phyloP scores from a whole-genome alignment of 139 green algal genomes.

The Chlamydomonas incerta region DNA sequence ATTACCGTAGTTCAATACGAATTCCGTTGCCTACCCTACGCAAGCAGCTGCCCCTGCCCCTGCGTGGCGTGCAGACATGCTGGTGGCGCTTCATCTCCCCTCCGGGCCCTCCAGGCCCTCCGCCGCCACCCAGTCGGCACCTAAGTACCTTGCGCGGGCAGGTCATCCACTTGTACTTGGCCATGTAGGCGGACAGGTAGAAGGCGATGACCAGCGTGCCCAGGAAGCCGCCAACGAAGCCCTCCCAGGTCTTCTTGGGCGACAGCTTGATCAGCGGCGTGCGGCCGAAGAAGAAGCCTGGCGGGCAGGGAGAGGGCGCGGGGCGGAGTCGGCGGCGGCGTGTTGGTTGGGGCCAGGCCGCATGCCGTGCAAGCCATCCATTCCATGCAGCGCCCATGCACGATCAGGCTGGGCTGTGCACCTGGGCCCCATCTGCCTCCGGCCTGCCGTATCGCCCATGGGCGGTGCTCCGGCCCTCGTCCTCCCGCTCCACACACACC shows the following conservation, averaged over 20 bases:
- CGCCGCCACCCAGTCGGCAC: neutral
- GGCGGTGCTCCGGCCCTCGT: too few species aligned
- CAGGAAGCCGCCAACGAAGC: slow-evolving; percentile 91
- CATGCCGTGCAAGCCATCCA: too few species aligned
- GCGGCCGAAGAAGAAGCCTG: slow-evolving; percentile 94
- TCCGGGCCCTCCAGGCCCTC: neutral
- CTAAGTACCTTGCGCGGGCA: slow-evolving; percentile 89
- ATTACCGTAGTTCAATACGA: too few species aligned
- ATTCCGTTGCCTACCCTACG: too few species aligned
- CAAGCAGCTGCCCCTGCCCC: too few species aligned
- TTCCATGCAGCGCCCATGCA: too few species aligned
- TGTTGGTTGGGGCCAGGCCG: too few species aligned
- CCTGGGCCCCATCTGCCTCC: neutral
- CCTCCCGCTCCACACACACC: neutral
- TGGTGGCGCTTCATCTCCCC: too few species aligned
- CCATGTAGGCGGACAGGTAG: slow-evolving; percentile 75
- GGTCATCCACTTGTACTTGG: slow-evolving; percentile 88
- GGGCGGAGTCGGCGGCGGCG: too few species aligned
- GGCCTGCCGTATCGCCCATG: too few species aligned
- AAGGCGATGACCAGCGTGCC: slow-evolving; percentile 87
- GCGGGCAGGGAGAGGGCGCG: neutral
- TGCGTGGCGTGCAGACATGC: too few species aligned
- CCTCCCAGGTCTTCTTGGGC: slow-evolving; percentile 99
- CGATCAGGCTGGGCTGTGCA: too few species aligned
- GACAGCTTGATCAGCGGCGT: slow-evolving; percentile 98